Conservation (phyloP, 2,329 filamentous ascomycete genomes). For the Magnaporthiopsis incrustans region DNA sequence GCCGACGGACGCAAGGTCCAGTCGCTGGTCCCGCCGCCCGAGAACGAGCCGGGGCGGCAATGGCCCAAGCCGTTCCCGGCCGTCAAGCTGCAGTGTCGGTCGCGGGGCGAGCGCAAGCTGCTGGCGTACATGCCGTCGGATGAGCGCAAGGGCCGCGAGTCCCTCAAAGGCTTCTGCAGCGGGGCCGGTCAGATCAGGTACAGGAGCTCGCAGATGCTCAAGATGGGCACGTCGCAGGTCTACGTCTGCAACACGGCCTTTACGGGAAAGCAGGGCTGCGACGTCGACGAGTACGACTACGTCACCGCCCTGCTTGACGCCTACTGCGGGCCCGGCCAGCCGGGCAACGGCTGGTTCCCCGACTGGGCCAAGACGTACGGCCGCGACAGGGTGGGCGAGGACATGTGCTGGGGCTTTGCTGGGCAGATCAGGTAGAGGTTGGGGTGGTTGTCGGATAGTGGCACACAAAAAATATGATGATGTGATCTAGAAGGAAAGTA, state of each 20-base stretch:
- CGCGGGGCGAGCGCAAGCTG: neutral
- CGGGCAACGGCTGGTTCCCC: neutral
- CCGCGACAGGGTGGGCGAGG: neutral
- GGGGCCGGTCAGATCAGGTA: neutral
- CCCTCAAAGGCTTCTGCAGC: neutral
- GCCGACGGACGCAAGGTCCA: neutral
- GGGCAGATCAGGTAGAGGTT: neutral
- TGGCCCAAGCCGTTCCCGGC: neutral
- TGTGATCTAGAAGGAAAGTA: too few relatives aligned
- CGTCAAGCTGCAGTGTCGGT: neutral
- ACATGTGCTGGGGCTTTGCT: neutral
- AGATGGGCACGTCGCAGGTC: neutral
- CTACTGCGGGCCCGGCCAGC: neutral
- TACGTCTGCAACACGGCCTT: neutral
- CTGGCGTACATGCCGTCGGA: neutral
- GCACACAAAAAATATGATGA: too few relatives aligned
- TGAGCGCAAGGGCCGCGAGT: neutral
- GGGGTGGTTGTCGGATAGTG: too few relatives aligned
- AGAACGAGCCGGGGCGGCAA: neutral
- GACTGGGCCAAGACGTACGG: neutral
- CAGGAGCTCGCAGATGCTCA: neutral
- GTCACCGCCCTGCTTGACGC: neutral
- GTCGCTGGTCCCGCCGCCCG: neutral
- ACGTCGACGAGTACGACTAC: neutral
- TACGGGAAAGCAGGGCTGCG: neutral